Base-by-base conservation (phyloP, 495 filamentous ascomycete genomes). In the Aspergillus sclerotioniger region DNA sequence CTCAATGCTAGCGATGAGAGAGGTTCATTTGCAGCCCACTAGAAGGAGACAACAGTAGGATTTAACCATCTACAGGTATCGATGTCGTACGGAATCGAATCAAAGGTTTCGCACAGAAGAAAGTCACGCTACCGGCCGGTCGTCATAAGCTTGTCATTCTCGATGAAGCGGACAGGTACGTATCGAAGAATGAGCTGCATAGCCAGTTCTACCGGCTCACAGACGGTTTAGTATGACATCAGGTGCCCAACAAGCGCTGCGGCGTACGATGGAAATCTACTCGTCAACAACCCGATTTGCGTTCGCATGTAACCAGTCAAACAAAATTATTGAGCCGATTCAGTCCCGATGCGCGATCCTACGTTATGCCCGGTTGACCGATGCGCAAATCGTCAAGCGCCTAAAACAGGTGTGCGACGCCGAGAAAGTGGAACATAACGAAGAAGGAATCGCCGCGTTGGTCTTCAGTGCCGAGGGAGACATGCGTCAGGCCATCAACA, bases 401-500 rank as follows among this genome's bases (percentile, higher is more conserved):
- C 71, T 99, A 53, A 76, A 92, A 71, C 92, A 98, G 75, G 92
- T 99, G 64, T 92, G 89, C 71, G 86, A 91, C 64, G 91, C 89
- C 10, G 94, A 97, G 69, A 83, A 86, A 58, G 87, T 93, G 43
- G 80, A 96, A 65, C 88, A 91, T 70, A 91, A 86, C 16, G 95
- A 98, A 63, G 94, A 99, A 70, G 94, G 94, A 7, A 81, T 98
- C 46, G 94, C 95, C 0, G 94, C 95, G 32, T 80, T 99, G 25
- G 91, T 98, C 0, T 99, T 99, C 76, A 92, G 87, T 56, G 94
- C 94, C 6, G 94, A 99, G 75, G 94, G 95, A 32, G 94, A 99
- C 73, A 99, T 99, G 94, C 85, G 94, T 39, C 94, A 99, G 73
- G 94, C 94, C 10, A 96, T 99, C 80, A 99, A 99, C 73, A 99